Evolutionary conservation across 2,329 filamentous ascomycete genomes (phyloP).

Genomic region (Fusarium lyarnte): DNA sequence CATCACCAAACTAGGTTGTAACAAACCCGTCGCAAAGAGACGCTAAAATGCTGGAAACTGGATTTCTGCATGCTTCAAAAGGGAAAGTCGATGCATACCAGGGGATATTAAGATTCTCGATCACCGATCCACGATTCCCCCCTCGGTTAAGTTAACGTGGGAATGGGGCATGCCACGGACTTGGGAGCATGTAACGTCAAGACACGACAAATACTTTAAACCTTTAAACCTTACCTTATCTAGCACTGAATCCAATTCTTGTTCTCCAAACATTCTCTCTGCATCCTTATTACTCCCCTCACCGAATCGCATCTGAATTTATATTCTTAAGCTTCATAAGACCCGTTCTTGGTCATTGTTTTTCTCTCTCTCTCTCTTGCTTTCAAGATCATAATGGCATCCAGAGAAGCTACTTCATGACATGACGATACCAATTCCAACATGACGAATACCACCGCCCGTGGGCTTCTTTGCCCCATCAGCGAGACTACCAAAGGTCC

Average conservation of each 20-base stretch:
- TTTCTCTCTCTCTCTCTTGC: background rate
- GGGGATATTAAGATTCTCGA: constrained; percentile 1
- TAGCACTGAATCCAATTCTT: background rate
- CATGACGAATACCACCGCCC: constrained; percentile 26
- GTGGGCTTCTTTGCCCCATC: constrained; percentile 8
- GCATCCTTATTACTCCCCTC: background rate
- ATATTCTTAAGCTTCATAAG: background rate
- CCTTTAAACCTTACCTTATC: constrained; percentile 6
- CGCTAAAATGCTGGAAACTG: constrained; percentile 30
- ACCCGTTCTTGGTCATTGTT: background rate
- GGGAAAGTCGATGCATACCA: constrained; percentile 1
- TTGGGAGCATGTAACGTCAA: constrained; percentile 33
- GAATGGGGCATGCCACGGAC: background rate
- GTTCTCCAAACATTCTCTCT: constrained; percentile 11
- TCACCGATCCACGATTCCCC: background rate
- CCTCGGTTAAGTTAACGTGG: constrained; percentile 26
- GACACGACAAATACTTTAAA: constrained; percentile 10
- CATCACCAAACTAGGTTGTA: constrained; percentile 4
- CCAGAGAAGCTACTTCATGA: constrained; percentile 32
- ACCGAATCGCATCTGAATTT: background rate
- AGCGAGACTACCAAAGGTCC: constrained; percentile 6
- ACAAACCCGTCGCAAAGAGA: constrained; percentile 16
- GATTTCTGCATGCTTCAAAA: constrained; percentile 11
- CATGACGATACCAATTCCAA: constrained; percentile 34
- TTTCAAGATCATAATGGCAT: constrained; percentile 14